These are phyloP conservation scores for Alternaria viburni DNA, from an alignment of 2,329 filamentous ascomycete genomes.

Conservation along the genomic window DNA sequence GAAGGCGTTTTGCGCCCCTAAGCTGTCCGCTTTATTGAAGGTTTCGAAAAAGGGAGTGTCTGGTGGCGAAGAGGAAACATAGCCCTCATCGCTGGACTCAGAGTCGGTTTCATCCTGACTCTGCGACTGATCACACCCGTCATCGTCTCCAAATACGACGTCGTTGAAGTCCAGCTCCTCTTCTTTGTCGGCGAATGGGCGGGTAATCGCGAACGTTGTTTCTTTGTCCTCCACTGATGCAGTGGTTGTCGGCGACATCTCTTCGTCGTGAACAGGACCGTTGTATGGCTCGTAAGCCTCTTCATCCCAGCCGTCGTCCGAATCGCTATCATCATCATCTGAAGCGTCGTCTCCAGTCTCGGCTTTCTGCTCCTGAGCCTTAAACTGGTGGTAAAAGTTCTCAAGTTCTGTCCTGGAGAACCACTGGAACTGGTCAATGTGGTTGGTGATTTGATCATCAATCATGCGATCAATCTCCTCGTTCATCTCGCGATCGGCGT, in stretches of 20 bases:
- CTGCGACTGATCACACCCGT: background rate
- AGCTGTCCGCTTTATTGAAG: background rate
- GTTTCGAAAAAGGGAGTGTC: background rate
- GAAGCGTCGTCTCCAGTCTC: background rate
- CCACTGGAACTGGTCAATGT: background rate
- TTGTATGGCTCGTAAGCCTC: background rate
- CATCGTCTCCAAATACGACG: slow-evolving; percentile 3
- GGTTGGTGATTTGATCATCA: background rate
- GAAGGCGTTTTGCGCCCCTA: background rate
- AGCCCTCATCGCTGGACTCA: slow-evolving; percentile 10
- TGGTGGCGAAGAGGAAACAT: slow-evolving; percentile 11
- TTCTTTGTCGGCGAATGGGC: background rate
- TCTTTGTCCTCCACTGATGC: background rate
- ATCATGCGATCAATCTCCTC: background rate
- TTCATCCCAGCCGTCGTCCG: background rate
- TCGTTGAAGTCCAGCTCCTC: slow-evolving; percentile 11
- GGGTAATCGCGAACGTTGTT: background rate
- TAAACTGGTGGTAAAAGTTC: background rate
- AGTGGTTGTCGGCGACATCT: background rate
- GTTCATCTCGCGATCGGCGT: background rate
- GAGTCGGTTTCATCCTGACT: background rate
- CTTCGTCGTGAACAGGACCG: background rate
- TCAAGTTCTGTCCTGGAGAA: slow-evolving; percentile 1
- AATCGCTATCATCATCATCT: background rate
- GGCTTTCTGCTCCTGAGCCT: background rate